These are phyloP conservation scores for Eutypa lata DNA, from an alignment of 2,329 filamentous ascomycete species.

Conservation along the genomic window DNA sequence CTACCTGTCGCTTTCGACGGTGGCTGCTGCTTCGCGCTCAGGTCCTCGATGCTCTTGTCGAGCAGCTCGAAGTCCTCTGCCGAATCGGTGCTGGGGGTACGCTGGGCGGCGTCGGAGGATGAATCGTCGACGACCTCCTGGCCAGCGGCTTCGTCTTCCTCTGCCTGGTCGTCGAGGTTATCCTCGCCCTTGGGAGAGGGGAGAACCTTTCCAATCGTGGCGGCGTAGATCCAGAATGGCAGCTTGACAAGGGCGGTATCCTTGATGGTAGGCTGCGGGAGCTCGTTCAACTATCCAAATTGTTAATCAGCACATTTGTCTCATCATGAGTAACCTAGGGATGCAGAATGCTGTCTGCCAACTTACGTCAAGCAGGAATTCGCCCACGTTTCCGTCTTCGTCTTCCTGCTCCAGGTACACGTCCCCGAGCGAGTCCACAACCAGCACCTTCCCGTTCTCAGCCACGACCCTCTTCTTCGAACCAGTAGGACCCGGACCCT, in stretches of 20 bases:
- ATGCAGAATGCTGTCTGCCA: too few relatives aligned
- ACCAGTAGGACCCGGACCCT: constrained; percentile 61
- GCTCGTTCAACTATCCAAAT: constrained; percentile 76
- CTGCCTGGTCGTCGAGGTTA: constrained; percentile 31
- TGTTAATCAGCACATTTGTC: too few relatives aligned
- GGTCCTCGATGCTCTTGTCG: constrained; percentile 57
- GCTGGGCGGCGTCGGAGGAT: constrained; percentile 42
- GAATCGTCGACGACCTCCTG: constrained; percentile 39
- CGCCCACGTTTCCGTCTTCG: constrained; percentile 77
- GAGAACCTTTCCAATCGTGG: constrained; percentile 50
- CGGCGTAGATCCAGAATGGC: constrained; percentile 68
- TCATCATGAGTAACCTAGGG: too few relatives aligned
- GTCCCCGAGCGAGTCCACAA: constrained; percentile 88
- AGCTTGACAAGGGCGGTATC: constrained; percentile 82
- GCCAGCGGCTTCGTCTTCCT: constrained; percentile 32
- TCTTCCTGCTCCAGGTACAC: constrained; percentile 93
- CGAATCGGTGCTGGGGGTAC: constrained; percentile 55
- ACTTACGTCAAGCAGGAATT: constrained; percentile 86
- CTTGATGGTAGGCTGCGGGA: constrained; percentile 69
- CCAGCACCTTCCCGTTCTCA: constrained; percentile 90
- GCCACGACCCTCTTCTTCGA: constrained; percentile 84
- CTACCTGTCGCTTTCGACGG: constrained; percentile 45
- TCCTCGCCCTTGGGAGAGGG: constrained; percentile 22
- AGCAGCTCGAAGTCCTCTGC: constrained; percentile 62
- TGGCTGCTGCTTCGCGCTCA: constrained; percentile 39